Evolutionary conservation across 2,329 filamentous ascomycete species (phyloP), one percentile per base, ranked within the genome.

Genomic region (Beauveria asiatica): DNA sequence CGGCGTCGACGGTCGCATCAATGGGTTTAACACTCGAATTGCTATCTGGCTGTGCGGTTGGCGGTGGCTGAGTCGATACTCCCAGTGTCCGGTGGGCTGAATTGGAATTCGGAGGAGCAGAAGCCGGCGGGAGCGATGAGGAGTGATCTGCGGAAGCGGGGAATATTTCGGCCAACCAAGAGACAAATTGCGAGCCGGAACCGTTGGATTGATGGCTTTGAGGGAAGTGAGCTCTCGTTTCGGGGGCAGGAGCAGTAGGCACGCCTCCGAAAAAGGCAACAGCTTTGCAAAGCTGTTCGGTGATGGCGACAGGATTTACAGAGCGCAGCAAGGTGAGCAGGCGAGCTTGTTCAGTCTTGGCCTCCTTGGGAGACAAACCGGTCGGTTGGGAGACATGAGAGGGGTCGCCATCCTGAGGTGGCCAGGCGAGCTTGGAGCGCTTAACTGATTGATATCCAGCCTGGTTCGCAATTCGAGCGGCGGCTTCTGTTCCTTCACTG

Each of bases 81-180:
- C 55, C 21, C 16, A 37, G 60, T 33, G 23, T 55, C 33, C 39
- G 60, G 9, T 30, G 27, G 23, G 55, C n/a, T 16, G 55, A 39
- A 30, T 27, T 44, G 19, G 52, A 5, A 19, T 52, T 53, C 30
- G 37, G 19, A 39, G 42, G 17, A 17, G 41, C n/a, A 37, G 46
- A 33, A n/a, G 59, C 25, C 8, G 45, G 37, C n/a, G 56, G 44
- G 21, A 52, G 25, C 17, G 52, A 25, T 9, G 50, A 16, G 2
- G 56, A 41, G 30, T 61, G 68, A 27, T 53, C 33, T 60, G 61
- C 37, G 16, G 42, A 44, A n/a, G 57, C 16, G 19, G 83, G 83
- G 62, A 87, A 87, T 58, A 87, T 84, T 66, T 87, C 84, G 13
- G 82, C 75, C 49, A 86, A 71, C 83, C 84, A 87, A 21, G 81